Conservation (phyloP, 768 basidiomycete genomes). For the Auricularia cornea region DNA sequence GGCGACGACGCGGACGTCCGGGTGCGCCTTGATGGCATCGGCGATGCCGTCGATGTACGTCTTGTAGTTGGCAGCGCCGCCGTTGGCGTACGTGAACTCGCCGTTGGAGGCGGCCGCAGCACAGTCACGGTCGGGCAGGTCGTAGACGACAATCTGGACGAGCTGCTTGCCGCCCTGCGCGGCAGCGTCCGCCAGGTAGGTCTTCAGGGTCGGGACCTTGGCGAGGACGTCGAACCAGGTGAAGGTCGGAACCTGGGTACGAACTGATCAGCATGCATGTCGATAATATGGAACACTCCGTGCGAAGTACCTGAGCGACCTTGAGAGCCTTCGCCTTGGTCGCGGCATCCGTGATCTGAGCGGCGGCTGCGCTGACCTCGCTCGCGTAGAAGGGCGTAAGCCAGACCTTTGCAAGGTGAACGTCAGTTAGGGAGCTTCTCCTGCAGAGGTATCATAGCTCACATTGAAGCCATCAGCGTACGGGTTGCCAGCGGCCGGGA, state of each 20-base stretch:
- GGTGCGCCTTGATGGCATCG: slow-evolving; percentile 48
- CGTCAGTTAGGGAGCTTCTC: background rate
- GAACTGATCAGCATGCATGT: background rate
- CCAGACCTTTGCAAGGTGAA: slow-evolving; percentile 23
- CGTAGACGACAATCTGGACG: slow-evolving; percentile 36
- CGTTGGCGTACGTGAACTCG: slow-evolving; percentile 52
- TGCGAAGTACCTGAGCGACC: slow-evolving; percentile 37
- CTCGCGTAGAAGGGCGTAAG: slow-evolving; percentile 47
- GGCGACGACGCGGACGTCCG: slow-evolving; percentile 53
- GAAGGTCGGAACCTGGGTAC: slow-evolving; percentile 30
- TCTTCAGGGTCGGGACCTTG: slow-evolving; percentile 46
- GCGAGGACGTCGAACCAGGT: slow-evolving; percentile 51
- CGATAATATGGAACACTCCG: background rate
- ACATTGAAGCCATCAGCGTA: slow-evolving; percentile 39
- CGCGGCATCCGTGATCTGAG: slow-evolving; percentile 39
- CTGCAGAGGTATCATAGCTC: background rate
- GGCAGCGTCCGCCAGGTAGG: slow-evolving; percentile 46
- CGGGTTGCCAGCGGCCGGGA: slow-evolving; percentile 43
- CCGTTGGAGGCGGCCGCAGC: slow-evolving; percentile 58
- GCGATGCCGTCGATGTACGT: slow-evolving; percentile 57
- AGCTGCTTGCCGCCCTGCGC: slow-evolving; percentile 43
- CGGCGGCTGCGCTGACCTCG: slow-evolving; percentile 45
- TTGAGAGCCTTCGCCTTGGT: slow-evolving; percentile 40
- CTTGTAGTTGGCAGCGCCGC: slow-evolving; percentile 47
- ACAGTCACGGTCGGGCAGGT: slow-evolving; percentile 60